Evolutionary conservation across 805 yeast genomes (phyloP).

Genomic region (Komagataella pseudopastoris): DNA sequence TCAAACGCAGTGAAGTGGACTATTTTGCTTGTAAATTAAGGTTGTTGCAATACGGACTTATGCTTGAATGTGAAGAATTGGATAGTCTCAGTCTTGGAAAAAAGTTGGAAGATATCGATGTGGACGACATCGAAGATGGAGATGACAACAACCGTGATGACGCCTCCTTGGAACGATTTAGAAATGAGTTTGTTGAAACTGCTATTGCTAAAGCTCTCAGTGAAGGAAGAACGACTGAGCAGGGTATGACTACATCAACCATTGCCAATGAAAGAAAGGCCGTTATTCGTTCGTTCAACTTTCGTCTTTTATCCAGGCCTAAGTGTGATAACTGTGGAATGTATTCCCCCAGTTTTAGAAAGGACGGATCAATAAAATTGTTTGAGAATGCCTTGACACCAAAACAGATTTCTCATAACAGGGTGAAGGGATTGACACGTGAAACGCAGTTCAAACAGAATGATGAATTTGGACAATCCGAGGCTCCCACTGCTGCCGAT

Average conservation of each 20-base stretch:
- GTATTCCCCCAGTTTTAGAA: conserved; percentile 89
- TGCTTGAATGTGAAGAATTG: conserved; percentile 62
- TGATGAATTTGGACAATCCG: conserved; percentile 8
- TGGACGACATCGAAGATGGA: conserved; percentile 26
- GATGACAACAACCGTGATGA: conserved; percentile 25
- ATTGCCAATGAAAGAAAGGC: conserved; percentile 79
- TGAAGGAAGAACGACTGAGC: conserved; percentile 55
- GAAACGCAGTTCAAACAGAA: conserved; percentile 49
- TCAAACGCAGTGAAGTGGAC: conserved; percentile 58
- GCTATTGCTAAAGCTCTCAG: conserved; percentile 61
- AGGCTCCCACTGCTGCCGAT: conserved; percentile 10
- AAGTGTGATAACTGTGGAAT: conserved; percentile 94
- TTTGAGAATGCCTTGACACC: conserved; percentile 80
- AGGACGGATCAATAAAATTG: conserved; percentile 87
- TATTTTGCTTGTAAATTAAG: conserved; percentile 64
- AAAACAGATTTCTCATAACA: conserved; percentile 68
- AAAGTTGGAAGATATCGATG: conserved; percentile 33
- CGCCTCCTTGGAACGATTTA: conserved; percentile 26
- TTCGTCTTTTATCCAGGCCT: conserved; percentile 57
- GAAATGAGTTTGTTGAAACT: conserved; percentile 60
- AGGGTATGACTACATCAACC: conserved; percentile 71
- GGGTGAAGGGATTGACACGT: conserved; percentile 67
- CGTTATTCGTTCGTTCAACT: conserved; percentile 60
- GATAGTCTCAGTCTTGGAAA: conserved; percentile 42
- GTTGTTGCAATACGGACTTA: conserved; percentile 77